Percentiles rank a stretch among this genome's conserved stretches.
These are phyloP conservation scores for Ganoderma sinense DNA, from an alignment of 1,284 basidiomycete genomes.

Conservation along the genomic window DNA sequence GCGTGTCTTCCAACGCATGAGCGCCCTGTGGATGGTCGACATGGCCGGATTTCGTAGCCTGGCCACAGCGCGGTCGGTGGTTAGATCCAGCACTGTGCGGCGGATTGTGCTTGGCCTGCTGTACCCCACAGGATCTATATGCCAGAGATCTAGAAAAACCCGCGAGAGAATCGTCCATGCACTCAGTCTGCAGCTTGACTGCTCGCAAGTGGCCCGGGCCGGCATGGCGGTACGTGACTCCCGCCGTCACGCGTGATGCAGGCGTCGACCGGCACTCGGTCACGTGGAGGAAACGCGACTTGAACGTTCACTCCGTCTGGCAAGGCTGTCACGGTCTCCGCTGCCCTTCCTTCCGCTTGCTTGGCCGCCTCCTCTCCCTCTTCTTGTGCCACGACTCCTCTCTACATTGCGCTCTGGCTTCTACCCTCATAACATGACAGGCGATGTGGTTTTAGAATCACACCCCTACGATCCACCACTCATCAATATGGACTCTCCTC, in stretches of 20 bases:
- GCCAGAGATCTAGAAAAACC: too few species aligned
- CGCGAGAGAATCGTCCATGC: too few species aligned
- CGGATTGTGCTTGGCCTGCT: too few species aligned
- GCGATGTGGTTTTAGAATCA: constrained; percentile 24
- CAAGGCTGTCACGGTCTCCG: background rate
- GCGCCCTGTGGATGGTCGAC: background rate
- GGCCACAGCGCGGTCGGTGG: too few species aligned
- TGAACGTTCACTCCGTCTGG: constrained; percentile 36
- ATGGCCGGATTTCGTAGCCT: background rate
- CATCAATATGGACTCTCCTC: constrained; percentile 29
- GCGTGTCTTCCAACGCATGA: background rate
- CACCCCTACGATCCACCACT: constrained; percentile 24
- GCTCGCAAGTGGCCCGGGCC: too few species aligned
- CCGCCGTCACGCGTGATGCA: constrained; percentile 22
- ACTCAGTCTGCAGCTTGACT: too few species aligned
- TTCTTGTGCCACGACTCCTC: constrained; percentile 12
- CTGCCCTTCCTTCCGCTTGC: constrained; percentile 11
- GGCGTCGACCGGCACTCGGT: constrained; percentile 19
- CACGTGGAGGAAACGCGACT: constrained; percentile 41
- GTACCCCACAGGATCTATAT: too few species aligned
- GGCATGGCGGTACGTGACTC: background rate
- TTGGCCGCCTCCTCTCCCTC: constrained; percentile 3
- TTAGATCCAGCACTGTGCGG: background rate
- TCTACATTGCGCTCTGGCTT: constrained; percentile 5
- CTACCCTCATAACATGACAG: constrained; percentile 18